Conservation (phyloP, 1,284 basidiomycete genomes). For the Cerrena zonata region DNA sequence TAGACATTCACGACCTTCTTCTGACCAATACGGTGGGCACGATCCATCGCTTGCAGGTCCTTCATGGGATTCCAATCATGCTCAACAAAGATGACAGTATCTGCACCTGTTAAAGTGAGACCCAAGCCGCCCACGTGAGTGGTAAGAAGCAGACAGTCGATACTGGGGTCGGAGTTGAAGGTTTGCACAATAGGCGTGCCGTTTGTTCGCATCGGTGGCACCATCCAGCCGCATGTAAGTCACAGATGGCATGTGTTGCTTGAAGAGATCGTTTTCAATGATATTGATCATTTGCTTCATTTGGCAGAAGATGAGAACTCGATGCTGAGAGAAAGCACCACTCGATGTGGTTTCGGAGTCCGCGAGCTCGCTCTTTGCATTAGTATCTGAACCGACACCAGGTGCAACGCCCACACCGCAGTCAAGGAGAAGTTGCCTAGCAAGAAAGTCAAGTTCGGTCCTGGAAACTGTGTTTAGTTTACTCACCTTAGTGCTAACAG, state of each 20-base stretch:
- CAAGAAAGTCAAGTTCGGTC: too few species aligned
- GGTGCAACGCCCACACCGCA: slow-evolving; percentile 83
- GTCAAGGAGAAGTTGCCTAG: slow-evolving; percentile 86
- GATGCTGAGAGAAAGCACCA: slow-evolving; percentile 83
- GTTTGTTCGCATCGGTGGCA: slow-evolving; percentile 80
- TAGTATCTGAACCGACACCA: slow-evolving; percentile 37
- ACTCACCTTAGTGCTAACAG: slow-evolving; percentile 81
- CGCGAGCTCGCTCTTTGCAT: slow-evolving; percentile 55
- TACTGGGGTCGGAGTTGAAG: slow-evolving; percentile 96
- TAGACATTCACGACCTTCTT: slow-evolving; percentile 99
- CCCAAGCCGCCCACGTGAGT: slow-evolving; percentile 97
- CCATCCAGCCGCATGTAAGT: slow-evolving; percentile 98
- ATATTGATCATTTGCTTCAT: slow-evolving; percentile 99
- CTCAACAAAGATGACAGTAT: slow-evolving; percentile 99
- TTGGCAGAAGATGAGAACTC: slow-evolving; percentile 98
- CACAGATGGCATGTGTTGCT: slow-evolving; percentile 86
- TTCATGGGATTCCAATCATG: slow-evolving; percentile 99
- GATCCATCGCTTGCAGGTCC: slow-evolving; percentile 98
- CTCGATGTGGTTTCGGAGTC: slow-evolving; percentile 53
- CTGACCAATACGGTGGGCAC: slow-evolving; percentile 96
- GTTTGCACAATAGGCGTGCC: slow-evolving; percentile 95
- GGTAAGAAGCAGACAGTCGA: slow-evolving; percentile 92
- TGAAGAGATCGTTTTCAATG: slow-evolving; percentile 92
- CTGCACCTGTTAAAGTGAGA: slow-evolving; percentile 93
- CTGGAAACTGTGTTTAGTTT: too few species aligned